Conservation (phyloP, 2,329 filamentous ascomycete genomes). For the Hypoxylon rubiginosum region DNA sequence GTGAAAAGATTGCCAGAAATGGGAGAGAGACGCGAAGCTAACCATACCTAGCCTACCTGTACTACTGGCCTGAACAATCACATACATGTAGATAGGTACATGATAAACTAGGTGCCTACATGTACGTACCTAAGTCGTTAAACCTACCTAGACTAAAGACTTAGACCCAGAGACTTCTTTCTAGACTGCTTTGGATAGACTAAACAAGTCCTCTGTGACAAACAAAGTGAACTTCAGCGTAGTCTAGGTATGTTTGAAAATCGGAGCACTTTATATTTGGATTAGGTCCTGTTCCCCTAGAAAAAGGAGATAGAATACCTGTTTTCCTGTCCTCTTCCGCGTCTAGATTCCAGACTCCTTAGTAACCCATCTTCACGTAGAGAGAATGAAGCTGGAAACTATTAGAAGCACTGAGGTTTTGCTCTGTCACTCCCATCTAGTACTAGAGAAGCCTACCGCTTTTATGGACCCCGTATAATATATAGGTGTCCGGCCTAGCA, state of each 20-base stretch:
- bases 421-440: too few relatives aligned
- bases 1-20: background rate
- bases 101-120: background rate
- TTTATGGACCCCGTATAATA: too few relatives aligned
- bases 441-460: too few relatives aligned
- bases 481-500: too few relatives aligned
- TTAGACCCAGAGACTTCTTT: background rate
- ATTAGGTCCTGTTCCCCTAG: background rate
- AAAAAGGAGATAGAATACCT: background rate
- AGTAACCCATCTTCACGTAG: too few relatives aligned
- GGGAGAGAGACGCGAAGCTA: conserved; percentile 15
- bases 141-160: background rate
- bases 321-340: background rate
- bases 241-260: background rate
- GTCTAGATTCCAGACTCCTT: too few relatives aligned
- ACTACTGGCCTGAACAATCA: background rate
- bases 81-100: too few relatives aligned
- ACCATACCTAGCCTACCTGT: too few relatives aligned
- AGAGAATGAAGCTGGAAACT: too few relatives aligned
- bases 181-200: too few relatives aligned
- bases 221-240: background rate
- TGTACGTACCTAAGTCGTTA: too few relatives aligned
- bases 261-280: background rate
- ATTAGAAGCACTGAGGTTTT: too few relatives aligned
- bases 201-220: background rate